Percentiles rank a stretch among this genome's conserved stretches.
phyloP scores from a whole-genome alignment of 768 basidiomycete species.

The Lanmaoa pseudosensibilis region DNA sequence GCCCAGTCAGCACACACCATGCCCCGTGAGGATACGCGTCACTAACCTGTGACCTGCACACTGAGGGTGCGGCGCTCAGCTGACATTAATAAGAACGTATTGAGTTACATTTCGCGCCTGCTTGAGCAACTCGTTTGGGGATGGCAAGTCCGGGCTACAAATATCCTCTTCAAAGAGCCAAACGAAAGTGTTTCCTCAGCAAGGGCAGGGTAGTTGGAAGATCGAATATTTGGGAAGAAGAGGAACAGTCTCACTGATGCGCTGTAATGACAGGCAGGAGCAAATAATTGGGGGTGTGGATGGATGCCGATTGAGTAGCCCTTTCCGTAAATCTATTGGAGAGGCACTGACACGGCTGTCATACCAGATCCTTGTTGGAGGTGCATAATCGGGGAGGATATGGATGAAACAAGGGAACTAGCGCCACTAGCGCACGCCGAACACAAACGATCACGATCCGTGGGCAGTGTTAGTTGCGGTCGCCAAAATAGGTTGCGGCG shows the following conservation, averaged over 20 bases:
- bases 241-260: not conserved
- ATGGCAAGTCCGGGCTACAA: not conserved
- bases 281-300: not conserved
- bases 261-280: not conserved
- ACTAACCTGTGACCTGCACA: not conserved
- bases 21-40: not conserved
- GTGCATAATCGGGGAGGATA: too few species aligned
- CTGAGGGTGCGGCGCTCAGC: not conserved
- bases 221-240: not conserved
- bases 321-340: not conserved
- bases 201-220: not conserved
- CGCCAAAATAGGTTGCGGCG: not conserved
- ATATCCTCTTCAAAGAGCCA: not conserved
- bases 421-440: not conserved
- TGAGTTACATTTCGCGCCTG: not conserved
- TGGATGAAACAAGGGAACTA: not conserved
- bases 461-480: not conserved
- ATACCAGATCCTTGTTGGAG: too few species aligned
- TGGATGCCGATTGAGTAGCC: not conserved
- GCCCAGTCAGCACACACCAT: not conserved
- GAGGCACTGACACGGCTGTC: not conserved
- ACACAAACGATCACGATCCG: not conserved
- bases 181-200: too few species aligned
- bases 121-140: not conserved
- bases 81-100: not conserved